phyloP scores from a whole-genome alignment of 2,329 filamentous ascomycete species.

The Colletotrichum musicola region DNA sequence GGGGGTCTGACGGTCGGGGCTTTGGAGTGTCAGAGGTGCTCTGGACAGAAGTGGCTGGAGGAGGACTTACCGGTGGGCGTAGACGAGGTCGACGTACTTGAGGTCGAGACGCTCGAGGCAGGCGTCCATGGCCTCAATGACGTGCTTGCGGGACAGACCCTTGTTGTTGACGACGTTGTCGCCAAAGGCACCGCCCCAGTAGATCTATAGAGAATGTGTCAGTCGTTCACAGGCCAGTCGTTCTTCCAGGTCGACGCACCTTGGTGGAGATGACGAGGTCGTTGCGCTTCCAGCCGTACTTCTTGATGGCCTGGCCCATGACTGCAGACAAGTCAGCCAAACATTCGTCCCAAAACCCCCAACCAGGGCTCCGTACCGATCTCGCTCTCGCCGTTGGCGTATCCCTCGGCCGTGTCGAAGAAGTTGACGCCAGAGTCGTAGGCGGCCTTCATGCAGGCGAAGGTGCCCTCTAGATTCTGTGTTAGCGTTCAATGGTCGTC shows the following conservation, averaged over 20 bases:
- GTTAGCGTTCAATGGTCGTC: not conserved
- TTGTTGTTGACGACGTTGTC: conserved; percentile 75
- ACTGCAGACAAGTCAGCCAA: conserved; percentile 47
- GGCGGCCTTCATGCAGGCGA: conserved; percentile 71
- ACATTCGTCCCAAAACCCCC: not conserved
- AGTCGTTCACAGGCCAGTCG: conserved; percentile 8
- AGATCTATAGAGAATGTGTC: conserved; percentile 58
- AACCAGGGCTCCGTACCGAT: conserved; percentile 44
- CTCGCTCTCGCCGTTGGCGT: conserved; percentile 72
- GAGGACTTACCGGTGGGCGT: conserved; percentile 67
- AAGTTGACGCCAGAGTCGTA: conserved; percentile 73
- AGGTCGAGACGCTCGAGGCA: conserved; percentile 69
- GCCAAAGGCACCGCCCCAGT: conserved; percentile 73
- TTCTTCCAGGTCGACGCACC: conserved; percentile 47
- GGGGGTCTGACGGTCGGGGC: conserved; percentile 73
- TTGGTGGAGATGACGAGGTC: conserved; percentile 74
- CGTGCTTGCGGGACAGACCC: conserved; percentile 77
- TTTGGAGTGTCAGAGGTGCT: conserved; percentile 5
- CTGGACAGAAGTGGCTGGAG: too few relatives aligned
- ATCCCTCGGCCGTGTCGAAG: conserved; percentile 72
- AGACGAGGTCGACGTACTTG: conserved; percentile 76
- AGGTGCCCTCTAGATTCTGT: conserved; percentile 55
- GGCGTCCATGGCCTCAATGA: conserved; percentile 74
- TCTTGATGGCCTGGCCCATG: conserved; percentile 71
- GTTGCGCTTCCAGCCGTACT: conserved; percentile 71